Conservation (phyloP, 768 basidiomycete species). For the Leccinum olivaceopallidum region DNA sequence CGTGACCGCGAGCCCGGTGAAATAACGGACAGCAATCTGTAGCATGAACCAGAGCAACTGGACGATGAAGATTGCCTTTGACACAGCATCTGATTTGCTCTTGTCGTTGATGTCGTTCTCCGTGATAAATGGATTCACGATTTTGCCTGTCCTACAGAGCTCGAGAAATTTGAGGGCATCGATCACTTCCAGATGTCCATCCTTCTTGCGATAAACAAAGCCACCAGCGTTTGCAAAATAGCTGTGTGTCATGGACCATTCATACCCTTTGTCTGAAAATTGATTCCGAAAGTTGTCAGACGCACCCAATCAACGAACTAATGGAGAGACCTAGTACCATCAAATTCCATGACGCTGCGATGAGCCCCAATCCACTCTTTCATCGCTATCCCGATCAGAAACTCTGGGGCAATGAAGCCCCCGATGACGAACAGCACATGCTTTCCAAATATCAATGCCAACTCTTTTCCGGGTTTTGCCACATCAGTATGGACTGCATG, state of each 20-base stretch:
- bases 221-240: no score
- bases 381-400: no score
- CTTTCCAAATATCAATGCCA: no score
- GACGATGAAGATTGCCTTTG: neutral
- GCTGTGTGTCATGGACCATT: neutral
- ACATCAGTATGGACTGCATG: no score
- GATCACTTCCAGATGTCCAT: neutral
- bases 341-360: no score
- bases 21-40: neutral
- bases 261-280: neutral
- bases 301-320: neutral
- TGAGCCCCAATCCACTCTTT: no score
- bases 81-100: slow-evolving; percentile 2
- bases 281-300: neutral
- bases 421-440: fast-evolving
- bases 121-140: neutral
- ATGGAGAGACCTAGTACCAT: neutral
- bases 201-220: no score
- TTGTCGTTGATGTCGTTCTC: slow-evolving; percentile 3
- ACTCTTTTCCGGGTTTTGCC: no score
- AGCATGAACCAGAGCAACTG: neutral
- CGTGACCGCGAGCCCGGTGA: neutral
- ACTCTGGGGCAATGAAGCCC: no score
- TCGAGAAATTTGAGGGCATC: neutral
- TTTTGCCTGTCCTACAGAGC: neutral